Percentiles rank a stretch among this genome's conserved stretches.
Evolutionary conservation across 805 yeast species (phyloP).

Genomic region (Sungouiozyma intestinalis): DNA sequence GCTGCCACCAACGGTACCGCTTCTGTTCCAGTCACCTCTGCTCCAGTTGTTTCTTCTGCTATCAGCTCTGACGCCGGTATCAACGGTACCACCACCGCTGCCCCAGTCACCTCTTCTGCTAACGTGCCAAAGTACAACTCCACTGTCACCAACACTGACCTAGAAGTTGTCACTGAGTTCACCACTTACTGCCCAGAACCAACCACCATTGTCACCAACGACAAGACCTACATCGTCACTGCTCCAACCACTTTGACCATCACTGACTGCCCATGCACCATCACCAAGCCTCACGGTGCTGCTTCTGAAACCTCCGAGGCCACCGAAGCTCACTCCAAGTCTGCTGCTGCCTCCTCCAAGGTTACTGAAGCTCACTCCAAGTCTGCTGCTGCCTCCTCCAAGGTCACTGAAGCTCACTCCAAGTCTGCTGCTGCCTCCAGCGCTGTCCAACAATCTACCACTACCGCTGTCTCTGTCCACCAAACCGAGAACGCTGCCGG

Average conservation of each 20-base stretch:
- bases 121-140: slow-evolving; percentile 3
- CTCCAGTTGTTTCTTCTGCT: background rate
- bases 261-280: slow-evolving; percentile 80
- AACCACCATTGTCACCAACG: slow-evolving; percentile 55
- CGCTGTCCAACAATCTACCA: background rate
- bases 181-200: slow-evolving; percentile 77
- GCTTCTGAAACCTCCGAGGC: slow-evolving; percentile 5
- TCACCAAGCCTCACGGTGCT: slow-evolving; percentile 19
- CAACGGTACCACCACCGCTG: background rate
- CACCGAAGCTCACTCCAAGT: background rate
- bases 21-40: slow-evolving; percentile 2
- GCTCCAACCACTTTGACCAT: slow-evolving; percentile 72
- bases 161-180: slow-evolving; percentile 50
- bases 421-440: slow-evolving; percentile 9
- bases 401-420: background rate
- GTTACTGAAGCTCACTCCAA: slow-evolving; percentile 3
- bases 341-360: slow-evolving; percentile 12
- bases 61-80: background rate
- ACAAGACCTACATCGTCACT: slow-evolving; percentile 62
- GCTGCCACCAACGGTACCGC: slow-evolving; percentile 1
- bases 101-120: background rate
- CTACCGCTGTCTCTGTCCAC: slow-evolving; percentile 2
- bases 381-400: slow-evolving; percentile 6
- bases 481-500: slow-evolving; percentile 6
- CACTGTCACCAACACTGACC: slow-evolving; percentile 9